phyloP scores from a whole-genome alignment of 352 stramenopile genomes.

The Globisporangium echinulatum region DNA sequence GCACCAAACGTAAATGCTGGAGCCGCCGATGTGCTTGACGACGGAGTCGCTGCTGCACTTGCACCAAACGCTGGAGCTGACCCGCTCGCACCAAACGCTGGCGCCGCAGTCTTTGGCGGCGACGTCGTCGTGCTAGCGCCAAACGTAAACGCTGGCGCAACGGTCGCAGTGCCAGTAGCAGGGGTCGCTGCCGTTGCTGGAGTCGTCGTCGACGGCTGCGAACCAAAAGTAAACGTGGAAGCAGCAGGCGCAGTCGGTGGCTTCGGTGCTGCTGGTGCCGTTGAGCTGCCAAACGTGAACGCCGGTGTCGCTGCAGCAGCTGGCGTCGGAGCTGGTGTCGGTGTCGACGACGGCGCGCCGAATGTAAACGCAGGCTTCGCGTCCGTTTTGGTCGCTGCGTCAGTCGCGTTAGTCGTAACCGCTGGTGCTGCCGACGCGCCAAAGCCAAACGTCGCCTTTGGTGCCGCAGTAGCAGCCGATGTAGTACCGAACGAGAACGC shows the following conservation, averaged over 20 bases:
- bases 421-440: not conserved
- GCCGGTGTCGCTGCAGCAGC: slow-evolving; percentile 4
- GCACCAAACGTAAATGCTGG: slow-evolving; percentile 27
- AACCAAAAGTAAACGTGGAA: slow-evolving; percentile 20
- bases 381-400: slow-evolving; percentile 14
- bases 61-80: slow-evolving; percentile 15
- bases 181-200: slow-evolving; percentile 4
- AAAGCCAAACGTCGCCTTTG: not conserved
- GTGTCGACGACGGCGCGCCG: slow-evolving; percentile 16
- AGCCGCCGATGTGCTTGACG: slow-evolving; percentile 2
- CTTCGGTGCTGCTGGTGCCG: slow-evolving; percentile 8
- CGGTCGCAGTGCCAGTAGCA: not conserved
- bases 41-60: not conserved
- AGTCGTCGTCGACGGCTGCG: slow-evolving; percentile 2
- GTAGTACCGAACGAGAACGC: no score
- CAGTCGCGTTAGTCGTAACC: slow-evolving; percentile 5
- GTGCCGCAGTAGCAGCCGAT: no score
- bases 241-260: slow-evolving; percentile 6
- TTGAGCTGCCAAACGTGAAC: slow-evolving; percentile 6
- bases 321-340: not conserved
- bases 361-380: slow-evolving; percentile 36
- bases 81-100: slow-evolving; percentile 12
- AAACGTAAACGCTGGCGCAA: slow-evolving; percentile 15
- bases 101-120: not conserved
- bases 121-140: not conserved